Conservation (phyloP, 768 basidiomycete genomes). For the Postia placenta region DNA sequence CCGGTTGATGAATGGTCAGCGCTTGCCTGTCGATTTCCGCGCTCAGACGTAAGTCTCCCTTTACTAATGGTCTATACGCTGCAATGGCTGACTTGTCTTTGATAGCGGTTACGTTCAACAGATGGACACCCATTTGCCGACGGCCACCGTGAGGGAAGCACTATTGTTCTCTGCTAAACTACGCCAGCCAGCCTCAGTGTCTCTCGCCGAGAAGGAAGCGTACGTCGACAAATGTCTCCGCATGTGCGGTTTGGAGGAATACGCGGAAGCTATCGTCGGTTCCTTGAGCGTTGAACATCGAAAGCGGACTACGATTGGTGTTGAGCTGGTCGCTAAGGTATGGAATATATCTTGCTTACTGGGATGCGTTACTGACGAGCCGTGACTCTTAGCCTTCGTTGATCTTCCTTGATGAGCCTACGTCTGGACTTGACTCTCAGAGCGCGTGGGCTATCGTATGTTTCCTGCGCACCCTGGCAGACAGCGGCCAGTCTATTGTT, state of each 20-base stretch:
- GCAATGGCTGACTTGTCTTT: background rate
- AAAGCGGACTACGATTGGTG: constrained; percentile 82
- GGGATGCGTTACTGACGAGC: background rate
- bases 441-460: constrained; percentile 78
- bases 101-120: constrained; percentile 81
- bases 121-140: constrained; percentile 74
- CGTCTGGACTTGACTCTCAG: constrained; percentile 80
- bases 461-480: constrained; percentile 71
- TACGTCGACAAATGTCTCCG: constrained; percentile 57
- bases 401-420: constrained; percentile 87
- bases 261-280: constrained; percentile 64
- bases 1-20: constrained; percentile 38
- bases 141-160: constrained; percentile 76
- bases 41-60: constrained; percentile 38
- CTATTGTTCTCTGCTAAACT: constrained; percentile 74
- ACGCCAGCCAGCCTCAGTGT: constrained; percentile 63
- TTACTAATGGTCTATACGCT: background rate
- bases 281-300: constrained; percentile 64
- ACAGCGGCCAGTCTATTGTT: constrained; percentile 80
- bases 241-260: constrained; percentile 59
- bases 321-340: constrained; percentile 78
- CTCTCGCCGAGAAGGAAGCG: constrained; percentile 65
- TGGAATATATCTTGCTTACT: background rate
- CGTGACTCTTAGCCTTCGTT: constrained; percentile 46
- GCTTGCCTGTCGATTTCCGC: constrained; percentile 42